Percentiles rank a stretch among this genome's conserved stretches.
These are phyloP conservation scores for Macadamia tetraphylla DNA, from an alignment of 164 flowering plant genomes.

Conservation along the genomic window DNA sequence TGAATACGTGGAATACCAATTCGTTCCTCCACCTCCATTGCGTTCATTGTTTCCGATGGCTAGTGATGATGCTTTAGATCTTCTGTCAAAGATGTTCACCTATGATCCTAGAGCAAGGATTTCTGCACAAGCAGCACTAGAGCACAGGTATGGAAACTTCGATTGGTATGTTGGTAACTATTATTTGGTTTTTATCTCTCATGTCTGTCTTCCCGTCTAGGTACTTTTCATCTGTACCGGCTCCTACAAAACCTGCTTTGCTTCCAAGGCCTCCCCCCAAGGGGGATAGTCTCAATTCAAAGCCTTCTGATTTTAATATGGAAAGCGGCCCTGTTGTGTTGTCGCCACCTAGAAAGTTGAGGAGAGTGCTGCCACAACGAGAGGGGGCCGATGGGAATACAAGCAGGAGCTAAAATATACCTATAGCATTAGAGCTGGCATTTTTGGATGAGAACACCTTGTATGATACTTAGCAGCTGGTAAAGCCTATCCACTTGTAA, in stretches of 20 bases:
- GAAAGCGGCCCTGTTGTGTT: slow-evolving; percentile 74
- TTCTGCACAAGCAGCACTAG: slow-evolving; percentile 79
- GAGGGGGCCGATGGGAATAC: slow-evolving; percentile 51
- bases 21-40: slow-evolving; percentile 66
- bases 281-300: slow-evolving; percentile 49
- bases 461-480: slow-evolving; percentile 86
- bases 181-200: neutral
- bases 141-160: slow-evolving; percentile 59
- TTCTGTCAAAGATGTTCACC: slow-evolving; percentile 83
- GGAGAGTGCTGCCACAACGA: slow-evolving; percentile 78
- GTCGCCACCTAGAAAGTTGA: slow-evolving; percentile 84
- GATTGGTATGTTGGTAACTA: neutral
- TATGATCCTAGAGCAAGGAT: slow-evolving; percentile 87
- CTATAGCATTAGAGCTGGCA: slow-evolving; percentile 81
- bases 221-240: slow-evolving; percentile 83
- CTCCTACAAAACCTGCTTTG: slow-evolving; percentile 73
- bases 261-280: slow-evolving; percentile 89
- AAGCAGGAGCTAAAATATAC: slow-evolving; percentile 39
- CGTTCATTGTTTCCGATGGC: slow-evolving; percentile 82
- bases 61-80: slow-evolving; percentile 85
- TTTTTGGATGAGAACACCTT: slow-evolving; percentile 54
- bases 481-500: slow-evolving; percentile 19
- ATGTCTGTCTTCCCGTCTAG: slow-evolving; percentile 31
- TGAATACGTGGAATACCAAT: slow-evolving; percentile 84
- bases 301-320: slow-evolving; percentile 40